Evolutionary conservation across 495 filamentous ascomycete genomes (phyloP).

Genomic region (Penicillium desertorum): DNA sequence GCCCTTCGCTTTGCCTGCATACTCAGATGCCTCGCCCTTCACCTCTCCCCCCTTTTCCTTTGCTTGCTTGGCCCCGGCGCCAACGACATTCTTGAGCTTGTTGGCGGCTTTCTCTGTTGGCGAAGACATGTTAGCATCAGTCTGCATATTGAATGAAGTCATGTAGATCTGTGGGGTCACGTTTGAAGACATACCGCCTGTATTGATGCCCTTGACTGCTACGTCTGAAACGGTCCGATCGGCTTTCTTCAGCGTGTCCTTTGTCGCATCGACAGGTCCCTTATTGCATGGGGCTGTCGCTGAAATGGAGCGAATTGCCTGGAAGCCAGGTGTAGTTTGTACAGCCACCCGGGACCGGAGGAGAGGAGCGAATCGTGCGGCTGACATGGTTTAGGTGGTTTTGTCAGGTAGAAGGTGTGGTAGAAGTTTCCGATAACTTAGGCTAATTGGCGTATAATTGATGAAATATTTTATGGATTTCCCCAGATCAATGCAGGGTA

Average conservation of each 20-base stretch:
- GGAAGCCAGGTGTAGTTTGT: conserved; percentile 15
- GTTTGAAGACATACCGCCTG: conserved; percentile 46
- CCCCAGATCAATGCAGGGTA: conserved; percentile 1
- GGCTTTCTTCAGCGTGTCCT: conserved; percentile 57
- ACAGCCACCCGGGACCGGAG: conserved; percentile 24
- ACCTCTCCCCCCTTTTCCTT: conserved; percentile 35
- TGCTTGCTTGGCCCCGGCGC: conserved; percentile 33
- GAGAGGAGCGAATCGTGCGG: conserved; percentile 25
- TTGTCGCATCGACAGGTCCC: conserved; percentile 49
- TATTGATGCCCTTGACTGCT: conserved; percentile 62
- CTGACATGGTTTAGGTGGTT: conserved; percentile 21
- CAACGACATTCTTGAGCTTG: conserved; percentile 43
- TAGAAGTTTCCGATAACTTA: background rate
- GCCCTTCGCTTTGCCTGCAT: conserved; percentile 42
- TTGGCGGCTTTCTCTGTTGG: conserved; percentile 46
- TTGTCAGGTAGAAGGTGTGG: background rate
- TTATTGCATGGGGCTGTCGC: conserved; percentile 30
- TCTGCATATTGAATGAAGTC: background rate
- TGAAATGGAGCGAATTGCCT: conserved; percentile 33
- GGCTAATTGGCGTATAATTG: background rate
- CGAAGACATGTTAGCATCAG: conserved; percentile 10
- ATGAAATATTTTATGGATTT: conserved; percentile 4
- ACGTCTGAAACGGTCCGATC: conserved; percentile 55
- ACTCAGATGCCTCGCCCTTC: conserved; percentile 44
- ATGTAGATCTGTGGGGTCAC: background rate